A percentile compares a stretch with the other conserved stretches of the same genome.
These are phyloP conservation scores for Phaeomoniella chlamydospora DNA, from an alignment of 2,329 filamentous ascomycete species.

Conservation along the genomic window DNA sequence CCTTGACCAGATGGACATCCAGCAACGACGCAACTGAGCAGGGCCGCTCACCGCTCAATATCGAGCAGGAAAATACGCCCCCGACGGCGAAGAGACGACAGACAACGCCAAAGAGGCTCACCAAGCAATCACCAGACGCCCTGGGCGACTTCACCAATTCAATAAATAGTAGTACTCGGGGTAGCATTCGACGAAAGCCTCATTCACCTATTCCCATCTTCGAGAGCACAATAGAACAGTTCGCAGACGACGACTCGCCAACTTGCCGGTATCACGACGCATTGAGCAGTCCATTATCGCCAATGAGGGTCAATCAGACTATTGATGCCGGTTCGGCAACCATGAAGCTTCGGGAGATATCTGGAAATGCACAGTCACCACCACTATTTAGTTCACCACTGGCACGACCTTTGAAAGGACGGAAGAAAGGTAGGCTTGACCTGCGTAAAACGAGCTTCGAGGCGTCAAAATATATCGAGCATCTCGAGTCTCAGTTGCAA, in stretches of 20 bases:
- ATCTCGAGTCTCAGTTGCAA: conserved; percentile 31
- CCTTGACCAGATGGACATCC: conserved; percentile 10
- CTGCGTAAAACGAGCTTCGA: conserved; percentile 19
- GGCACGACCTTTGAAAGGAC: conserved; percentile 5
- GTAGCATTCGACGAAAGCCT: conserved; percentile 6
- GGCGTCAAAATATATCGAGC: conserved; percentile 31
- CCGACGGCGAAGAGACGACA: background rate
- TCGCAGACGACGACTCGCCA: background rate
- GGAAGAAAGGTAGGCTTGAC: conserved; percentile 6
- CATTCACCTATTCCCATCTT: conserved; percentile 10
- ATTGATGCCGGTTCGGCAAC: conserved; percentile 5
- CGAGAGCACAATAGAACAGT: conserved; percentile 4
- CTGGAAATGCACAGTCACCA: conserved; percentile 11
- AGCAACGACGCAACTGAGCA: conserved; percentile 8
- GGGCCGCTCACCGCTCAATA: background rate
- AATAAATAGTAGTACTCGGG: conserved; percentile 8
- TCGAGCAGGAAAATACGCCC: conserved; percentile 1
- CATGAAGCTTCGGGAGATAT: conserved; percentile 13
- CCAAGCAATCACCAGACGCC: conserved; percentile 5
- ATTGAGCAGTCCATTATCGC: conserved; percentile 6
- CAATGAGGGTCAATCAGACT: conserved; percentile 4
- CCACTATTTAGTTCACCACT: conserved; percentile 11
- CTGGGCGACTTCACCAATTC: conserved; percentile 17
- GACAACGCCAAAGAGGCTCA: background rate
- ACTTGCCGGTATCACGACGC: conserved; percentile 8